Evolutionary conservation across 176 grass and related monocot species (phyloP).

Genomic region (Echinochloa phyllopogon): DNA sequence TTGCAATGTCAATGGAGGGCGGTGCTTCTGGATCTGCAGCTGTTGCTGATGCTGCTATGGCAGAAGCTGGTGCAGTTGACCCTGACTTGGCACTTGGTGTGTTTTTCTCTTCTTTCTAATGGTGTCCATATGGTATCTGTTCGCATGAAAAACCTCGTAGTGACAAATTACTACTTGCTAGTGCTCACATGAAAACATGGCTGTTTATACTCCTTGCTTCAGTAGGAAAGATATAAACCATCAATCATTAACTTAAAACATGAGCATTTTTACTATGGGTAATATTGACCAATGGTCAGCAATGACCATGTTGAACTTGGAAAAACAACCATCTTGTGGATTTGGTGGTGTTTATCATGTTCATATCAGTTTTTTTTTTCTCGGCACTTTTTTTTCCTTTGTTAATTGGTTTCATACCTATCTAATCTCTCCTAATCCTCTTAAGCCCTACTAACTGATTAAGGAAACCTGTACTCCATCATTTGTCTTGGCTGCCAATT

Average conservation of each 20-base stretch:
- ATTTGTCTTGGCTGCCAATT: neutral
- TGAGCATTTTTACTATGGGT: neutral
- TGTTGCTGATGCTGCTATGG: conserved; percentile 63
- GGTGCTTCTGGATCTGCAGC: conserved; percentile 51
- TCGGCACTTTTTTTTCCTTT: neutral
- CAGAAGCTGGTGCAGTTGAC: conserved; percentile 70
- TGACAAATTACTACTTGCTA: neutral
- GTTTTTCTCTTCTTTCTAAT: conserved; percentile 16
- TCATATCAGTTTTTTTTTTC: neutral
- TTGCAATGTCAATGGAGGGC: conserved; percentile 93
- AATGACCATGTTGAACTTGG: neutral
- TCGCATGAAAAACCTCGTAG: neutral
- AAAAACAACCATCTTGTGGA: neutral
- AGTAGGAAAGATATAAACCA: neutral
- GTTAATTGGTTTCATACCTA: neutral
- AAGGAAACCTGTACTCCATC: neutral
- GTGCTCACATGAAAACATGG: neutral
- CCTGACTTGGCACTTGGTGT: conserved; percentile 86
- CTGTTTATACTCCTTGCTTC: neutral
- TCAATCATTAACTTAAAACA: neutral
- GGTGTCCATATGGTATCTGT: neutral
- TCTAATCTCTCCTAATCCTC: neutral
- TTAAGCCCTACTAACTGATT: conserved; percentile 3
- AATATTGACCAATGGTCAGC: neutral
- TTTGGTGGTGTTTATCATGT: neutral